These are phyloP conservation scores for Ophiostoma sp. DNA, from an alignment of 2,329 filamentous ascomycete genomes.

Conservation along the genomic window DNA sequence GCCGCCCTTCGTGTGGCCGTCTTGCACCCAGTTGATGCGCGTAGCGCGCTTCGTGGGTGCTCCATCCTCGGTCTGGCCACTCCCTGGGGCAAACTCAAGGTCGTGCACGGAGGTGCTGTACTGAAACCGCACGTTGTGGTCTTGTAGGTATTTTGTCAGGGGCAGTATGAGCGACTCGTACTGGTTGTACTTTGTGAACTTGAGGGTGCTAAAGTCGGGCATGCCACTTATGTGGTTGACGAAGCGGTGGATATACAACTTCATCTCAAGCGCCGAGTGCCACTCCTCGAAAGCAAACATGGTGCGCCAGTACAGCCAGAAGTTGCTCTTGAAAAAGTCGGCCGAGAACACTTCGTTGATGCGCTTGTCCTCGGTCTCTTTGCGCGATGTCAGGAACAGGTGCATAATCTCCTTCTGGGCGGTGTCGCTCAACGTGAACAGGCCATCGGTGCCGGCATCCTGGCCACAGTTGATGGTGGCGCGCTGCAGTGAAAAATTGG, in stretches of 20 bases:
- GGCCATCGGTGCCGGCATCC: conserved; percentile 28
- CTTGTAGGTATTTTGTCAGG: conserved; percentile 31
- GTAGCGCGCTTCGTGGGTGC: conserved; percentile 28
- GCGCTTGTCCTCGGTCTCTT: conserved; percentile 30
- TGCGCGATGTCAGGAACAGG: conserved; percentile 31
- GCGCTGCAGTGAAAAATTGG: conserved; percentile 30
- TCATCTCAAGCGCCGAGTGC: conserved; percentile 36
- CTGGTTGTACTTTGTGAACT: conserved; percentile 35
- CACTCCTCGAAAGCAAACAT: conserved; percentile 36
- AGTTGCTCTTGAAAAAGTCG: conserved; percentile 35
- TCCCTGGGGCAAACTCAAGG: conserved; percentile 27
- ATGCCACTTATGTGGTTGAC: conserved; percentile 30
- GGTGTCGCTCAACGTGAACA: conserved; percentile 31
- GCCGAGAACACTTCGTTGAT: conserved; percentile 31
- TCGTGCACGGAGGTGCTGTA: conserved; percentile 28
- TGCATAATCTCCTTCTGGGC: conserved; percentile 33
- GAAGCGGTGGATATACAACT: conserved; percentile 35
- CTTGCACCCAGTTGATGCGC: conserved; percentile 27
- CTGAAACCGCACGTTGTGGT: conserved; percentile 32
- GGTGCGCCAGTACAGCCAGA: conserved; percentile 36
- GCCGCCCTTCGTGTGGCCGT: conserved; percentile 26
- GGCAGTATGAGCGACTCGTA: conserved; percentile 35
- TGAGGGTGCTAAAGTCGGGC: conserved; percentile 33
- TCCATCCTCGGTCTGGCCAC: conserved; percentile 15
- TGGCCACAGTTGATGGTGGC: conserved; percentile 31